These are phyloP conservation scores for Durusdinium trenchii DNA, from an alignment of 73 alveolate species.

Conservation along the genomic window DNA sequence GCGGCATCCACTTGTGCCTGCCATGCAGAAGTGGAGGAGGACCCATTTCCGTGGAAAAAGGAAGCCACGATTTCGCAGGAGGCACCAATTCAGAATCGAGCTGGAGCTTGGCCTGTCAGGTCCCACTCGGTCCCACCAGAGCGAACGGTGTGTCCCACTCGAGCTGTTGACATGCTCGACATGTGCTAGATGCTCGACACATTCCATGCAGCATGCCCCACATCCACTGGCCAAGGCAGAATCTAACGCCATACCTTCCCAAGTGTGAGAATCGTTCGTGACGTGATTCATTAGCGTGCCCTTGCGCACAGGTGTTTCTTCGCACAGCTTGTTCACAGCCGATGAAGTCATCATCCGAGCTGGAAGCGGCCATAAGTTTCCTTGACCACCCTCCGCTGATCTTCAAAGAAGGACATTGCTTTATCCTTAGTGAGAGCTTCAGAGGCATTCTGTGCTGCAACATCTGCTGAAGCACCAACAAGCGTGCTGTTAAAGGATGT, in stretches of 20 bases:
- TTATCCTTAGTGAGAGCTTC: neutral
- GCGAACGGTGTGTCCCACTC: too few relatives aligned
- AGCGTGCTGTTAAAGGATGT: too few relatives aligned
- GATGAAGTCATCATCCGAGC: conserved; percentile 10
- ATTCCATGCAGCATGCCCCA: too few relatives aligned
- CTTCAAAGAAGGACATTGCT: conserved; percentile 52
- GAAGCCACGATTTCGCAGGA: neutral
- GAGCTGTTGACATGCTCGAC: too few relatives aligned
- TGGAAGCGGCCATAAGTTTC: conserved; percentile 21
- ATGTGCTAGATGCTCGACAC: too few relatives aligned
- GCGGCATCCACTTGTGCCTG: conserved; percentile 24
- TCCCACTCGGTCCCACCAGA: too few relatives aligned
- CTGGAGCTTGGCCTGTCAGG: conserved; percentile 13
- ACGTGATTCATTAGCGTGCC: too few relatives aligned
- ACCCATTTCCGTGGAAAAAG: neutral
- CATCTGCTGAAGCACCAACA: too few relatives aligned
- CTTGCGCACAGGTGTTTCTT: neutral
- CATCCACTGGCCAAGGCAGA: too few relatives aligned
- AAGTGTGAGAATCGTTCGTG: too few relatives aligned
- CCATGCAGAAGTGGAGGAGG: too few relatives aligned
- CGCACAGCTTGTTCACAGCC: neutral
- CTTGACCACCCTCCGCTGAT: conserved; percentile 57
- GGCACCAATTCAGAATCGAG: conserved; percentile 6
- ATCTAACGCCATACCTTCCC: too few relatives aligned
- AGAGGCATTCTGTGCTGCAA: neutral